Conservation (phyloP, 495 filamentous ascomycete genomes). For the Hypoxylon rickii region DNA sequence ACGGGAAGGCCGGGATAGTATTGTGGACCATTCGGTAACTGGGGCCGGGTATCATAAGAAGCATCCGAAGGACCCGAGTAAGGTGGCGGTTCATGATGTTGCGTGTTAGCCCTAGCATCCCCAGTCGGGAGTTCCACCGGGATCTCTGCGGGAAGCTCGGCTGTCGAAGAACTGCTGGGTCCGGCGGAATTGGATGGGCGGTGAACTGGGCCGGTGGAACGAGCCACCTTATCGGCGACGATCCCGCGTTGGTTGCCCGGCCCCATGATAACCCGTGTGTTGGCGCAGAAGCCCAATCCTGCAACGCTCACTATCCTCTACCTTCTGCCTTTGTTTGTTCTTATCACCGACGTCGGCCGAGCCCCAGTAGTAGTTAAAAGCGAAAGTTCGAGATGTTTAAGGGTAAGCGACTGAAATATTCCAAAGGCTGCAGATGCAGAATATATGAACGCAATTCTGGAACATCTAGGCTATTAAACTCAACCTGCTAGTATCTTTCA, state of each 20-base stretch:
- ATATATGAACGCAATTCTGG: no score
- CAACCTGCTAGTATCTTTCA: background rate
- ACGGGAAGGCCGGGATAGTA: conserved; percentile 51
- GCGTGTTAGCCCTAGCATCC: no score
- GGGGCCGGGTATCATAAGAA: conserved; percentile 25
- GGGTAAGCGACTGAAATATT: no score
- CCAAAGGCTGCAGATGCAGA: no score
- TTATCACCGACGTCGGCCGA: no score
- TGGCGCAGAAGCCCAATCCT: no score
- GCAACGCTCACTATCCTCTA: no score
- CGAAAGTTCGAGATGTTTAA: no score
- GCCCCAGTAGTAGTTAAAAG: no score
- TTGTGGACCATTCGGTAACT: conserved; percentile 37
- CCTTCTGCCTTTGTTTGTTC: no score
- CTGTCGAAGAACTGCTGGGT: conserved; percentile 5
- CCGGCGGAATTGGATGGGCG: conserved; percentile 13
- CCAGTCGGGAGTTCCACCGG: conserved; percentile 5
- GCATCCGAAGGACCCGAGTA: conserved; percentile 50
- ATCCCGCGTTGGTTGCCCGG: conserved; percentile 5
- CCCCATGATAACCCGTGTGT: background rate
- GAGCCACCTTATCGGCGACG: conserved; percentile 16
- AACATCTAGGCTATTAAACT: no score
- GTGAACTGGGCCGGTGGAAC: conserved; percentile 19
- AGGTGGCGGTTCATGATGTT: conserved; percentile 42
- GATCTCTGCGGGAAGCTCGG: conserved; percentile 6